These are phyloP conservation scores for Aquilaria malaccensis DNA, from an alignment of 345 rosid genomes.

Conservation along the genomic window DNA sequence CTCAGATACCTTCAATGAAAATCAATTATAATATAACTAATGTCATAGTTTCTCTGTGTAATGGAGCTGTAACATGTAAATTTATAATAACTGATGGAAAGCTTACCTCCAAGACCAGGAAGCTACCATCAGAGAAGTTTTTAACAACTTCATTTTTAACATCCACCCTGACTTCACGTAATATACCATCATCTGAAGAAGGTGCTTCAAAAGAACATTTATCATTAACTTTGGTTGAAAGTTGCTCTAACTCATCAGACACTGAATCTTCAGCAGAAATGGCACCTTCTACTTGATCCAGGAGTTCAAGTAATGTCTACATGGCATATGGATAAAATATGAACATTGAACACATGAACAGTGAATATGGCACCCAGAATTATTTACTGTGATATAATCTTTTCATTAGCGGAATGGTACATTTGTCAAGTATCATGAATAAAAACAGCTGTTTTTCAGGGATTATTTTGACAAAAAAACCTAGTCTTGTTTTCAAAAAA, in stretches of 20 bases:
- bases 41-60: neutral
- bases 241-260: conserved; percentile 23
- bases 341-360: neutral
- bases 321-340: conserved; percentile 12
- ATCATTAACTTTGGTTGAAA: conserved; percentile 31
- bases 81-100: neutral
- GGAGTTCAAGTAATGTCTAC: conserved; percentile 81
- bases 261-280: conserved; percentile 59
- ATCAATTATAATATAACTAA: conserved; percentile 7
- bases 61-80: conserved; percentile 4
- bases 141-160: conserved; percentile 17
- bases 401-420: neutral
- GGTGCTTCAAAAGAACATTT: conserved; percentile 22
- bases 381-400: conserved; percentile 1
- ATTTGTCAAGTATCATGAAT: neutral
- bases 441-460: neutral
- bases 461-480: no score
- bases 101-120: conserved; percentile 87
- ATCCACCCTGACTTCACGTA: conserved; percentile 19
- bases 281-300: conserved; percentile 94
- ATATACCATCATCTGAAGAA: conserved; percentile 10
- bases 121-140: conserved; percentile 28
- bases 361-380: neutral
- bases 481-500: neutral
- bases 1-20: conserved; percentile 60